Evolutionary conservation across 495 filamentous ascomycete genomes (phyloP).

Genomic region (Parmelia sp.): DNA sequence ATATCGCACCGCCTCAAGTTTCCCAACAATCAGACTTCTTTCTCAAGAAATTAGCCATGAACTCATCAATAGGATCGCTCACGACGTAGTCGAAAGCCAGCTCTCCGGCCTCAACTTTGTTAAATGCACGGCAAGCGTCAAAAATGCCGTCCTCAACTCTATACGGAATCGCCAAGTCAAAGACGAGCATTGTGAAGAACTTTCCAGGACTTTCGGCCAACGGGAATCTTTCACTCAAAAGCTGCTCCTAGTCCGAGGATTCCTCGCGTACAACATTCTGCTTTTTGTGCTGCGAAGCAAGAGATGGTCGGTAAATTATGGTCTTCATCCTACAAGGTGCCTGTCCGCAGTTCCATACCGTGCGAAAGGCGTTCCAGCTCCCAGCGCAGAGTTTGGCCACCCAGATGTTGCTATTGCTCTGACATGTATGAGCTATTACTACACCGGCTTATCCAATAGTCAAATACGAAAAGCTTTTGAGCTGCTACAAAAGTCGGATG

Average conservation of each 20-base stretch:
- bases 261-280: conserved; percentile 53
- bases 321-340: conserved; percentile 32
- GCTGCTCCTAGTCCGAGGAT: conserved; percentile 31
- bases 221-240: too few relatives aligned
- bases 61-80: background rate
- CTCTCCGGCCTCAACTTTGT: background rate
- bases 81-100: background rate
- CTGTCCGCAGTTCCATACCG: conserved; percentile 28
- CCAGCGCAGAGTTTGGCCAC: conserved; percentile 63
- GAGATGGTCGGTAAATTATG: conserved; percentile 64
- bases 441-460: conserved; percentile 49
- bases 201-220: too few relatives aligned
- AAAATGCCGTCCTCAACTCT: background rate
- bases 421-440: conserved; percentile 63
- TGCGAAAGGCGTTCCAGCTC: conserved; percentile 58
- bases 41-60: background rate
- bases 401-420: conserved; percentile 61
- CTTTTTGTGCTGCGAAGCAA: conserved; percentile 48
- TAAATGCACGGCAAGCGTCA: background rate
- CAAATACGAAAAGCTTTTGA: conserved; percentile 46
- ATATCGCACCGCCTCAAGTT: background rate
- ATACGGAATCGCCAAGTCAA: background rate
- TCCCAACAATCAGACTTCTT: background rate
- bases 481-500: conserved; percentile 46
- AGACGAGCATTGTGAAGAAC: background rate